Evolutionary conservation across 1,139 yeast genomes (phyloP), one percentile per base, ranked within the genome.

Genomic region (Candida glucosophila): DNA sequence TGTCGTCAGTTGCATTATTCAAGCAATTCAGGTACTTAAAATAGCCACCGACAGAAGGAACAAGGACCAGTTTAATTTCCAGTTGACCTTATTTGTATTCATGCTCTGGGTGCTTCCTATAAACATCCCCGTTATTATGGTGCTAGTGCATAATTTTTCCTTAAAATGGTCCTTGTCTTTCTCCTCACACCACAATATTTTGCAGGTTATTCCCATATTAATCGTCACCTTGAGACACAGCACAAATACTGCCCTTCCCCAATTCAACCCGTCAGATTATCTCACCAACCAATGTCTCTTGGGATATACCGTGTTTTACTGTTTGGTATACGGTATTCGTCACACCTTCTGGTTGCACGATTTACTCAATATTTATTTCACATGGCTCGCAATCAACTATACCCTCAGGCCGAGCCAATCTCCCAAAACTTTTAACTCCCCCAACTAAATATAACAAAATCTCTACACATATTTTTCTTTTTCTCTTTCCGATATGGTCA

Each of bases 131-230:
- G 73, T 77, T 1, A 46, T 80, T 15, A 56, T 79, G 33, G 90
- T 79, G 2, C 77, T 78, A 50, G 55, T 77, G 14, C 88, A 79
- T 43, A 78, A 80, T 43, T 54, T 78, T 32, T 65, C 77, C 2
- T 63, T 79, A 20, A 70, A 64, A 36, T 79, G 90, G 88, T 67
- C 60, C 28, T 78, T 86, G 0, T 81, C 88, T 13, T 79, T 80
- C 39, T 72, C 79, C 10, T 77, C 88, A 0, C 90, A 79, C 44
- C 90, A 79, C 44, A 79, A 79, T 41, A 55, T 77, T 25, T 47
- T 79, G 31, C 77, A 86, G 0, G 67, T 80, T 12, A 47, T 76
- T 7, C 88, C 90, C 1, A 69, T 77, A 1, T 56, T 78, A 9
- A 36, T 71, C 6, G 40, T 77, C 19, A 64, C 67, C 20, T 72